These are phyloP conservation scores for Falciphora oryzae DNA, from an alignment of 2,329 filamentous ascomycete genomes.

Conservation along the genomic window DNA sequence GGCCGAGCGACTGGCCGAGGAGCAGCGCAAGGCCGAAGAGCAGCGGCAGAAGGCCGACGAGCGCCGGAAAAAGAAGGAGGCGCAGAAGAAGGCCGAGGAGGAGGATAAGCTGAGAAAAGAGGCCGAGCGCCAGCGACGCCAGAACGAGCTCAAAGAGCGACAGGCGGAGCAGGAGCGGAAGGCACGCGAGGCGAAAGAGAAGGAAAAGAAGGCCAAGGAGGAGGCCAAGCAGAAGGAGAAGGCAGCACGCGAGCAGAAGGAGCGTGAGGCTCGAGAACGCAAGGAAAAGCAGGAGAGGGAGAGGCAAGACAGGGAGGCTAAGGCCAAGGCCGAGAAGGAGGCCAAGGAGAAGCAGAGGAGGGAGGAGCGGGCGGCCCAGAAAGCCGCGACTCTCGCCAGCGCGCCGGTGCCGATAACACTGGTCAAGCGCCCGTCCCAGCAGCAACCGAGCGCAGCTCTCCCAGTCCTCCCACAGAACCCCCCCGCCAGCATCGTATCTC, in stretches of 20 bases:
- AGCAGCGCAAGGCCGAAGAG: conserved; percentile 75
- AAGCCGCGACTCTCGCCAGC: conserved; percentile 31
- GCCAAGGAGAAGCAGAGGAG: conserved; percentile 36
- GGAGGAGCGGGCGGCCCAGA: conserved; percentile 38
- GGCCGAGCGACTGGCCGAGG: conserved; percentile 65
- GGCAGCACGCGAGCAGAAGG: conserved; percentile 57
- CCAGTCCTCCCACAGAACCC: conserved; percentile 54
- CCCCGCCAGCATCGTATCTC: conserved; percentile 61
- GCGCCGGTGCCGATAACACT: conserved; percentile 27
- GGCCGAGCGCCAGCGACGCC: conserved; percentile 70
- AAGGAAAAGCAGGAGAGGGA: conserved; percentile 58
- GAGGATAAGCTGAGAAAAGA: conserved; percentile 83
- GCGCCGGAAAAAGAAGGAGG: conserved; percentile 84
- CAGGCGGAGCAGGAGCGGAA: conserved; percentile 84
- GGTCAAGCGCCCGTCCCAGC: conserved; percentile 35
- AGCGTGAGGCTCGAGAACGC: conserved; percentile 52
- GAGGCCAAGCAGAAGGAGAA: conserved; percentile 76
- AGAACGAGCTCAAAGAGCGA: conserved; percentile 79
- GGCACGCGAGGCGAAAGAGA: conserved; percentile 70
- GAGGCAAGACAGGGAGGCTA: conserved; percentile 41
- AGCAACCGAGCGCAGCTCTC: conserved; percentile 31
- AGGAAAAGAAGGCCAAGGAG: conserved; percentile 78
- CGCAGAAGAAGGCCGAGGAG: conserved; percentile 83
- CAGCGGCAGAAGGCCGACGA: conserved; percentile 79
- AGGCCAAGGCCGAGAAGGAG: conserved; percentile 33